Evolutionary conservation across 1,139 yeast species (phyloP), one percentile per base, ranked within the genome.

Genomic region (Zygoascus sp.): DNA sequence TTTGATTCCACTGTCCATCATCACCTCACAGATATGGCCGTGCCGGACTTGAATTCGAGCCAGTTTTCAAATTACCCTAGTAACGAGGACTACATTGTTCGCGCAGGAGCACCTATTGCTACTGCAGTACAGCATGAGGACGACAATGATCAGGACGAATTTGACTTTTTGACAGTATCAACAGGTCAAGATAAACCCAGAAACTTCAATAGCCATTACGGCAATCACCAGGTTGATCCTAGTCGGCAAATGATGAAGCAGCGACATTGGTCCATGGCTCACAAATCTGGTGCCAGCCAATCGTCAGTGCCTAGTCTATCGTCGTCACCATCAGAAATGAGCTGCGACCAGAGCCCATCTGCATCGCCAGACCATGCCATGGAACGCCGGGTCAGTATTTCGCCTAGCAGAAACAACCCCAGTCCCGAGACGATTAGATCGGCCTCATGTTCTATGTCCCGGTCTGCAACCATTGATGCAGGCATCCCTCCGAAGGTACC

Each of bases 401-500:
- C 27, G n/a, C 27, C 32, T 9, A 16, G 19, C 25, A 15, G 22
- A 13, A 38, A 23, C 17, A 40, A 30, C 32, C 23, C 28, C 11
- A 40, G 48, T 17, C 22, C 44, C 17, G 47, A 34, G 5, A 27
- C 32, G 19, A 20, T 21, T 9, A 25, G 34, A 17, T 35, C 21
- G n/a, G n/a, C n/a, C 19, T 32, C 42, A 13, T 8, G 20, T 3
- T 17, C 32, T 19, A 28, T 17, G 21, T 32, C 43, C 21, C 32
- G 42, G 10, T 42, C 42, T 15, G 38, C 48, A 15, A 22, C 45
- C 17, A 47, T 56, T 20, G 52, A 54, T 45, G 62, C 59, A 7
- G 64, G 64, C 13, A 58, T 60, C 35, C 64, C 63, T 10, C 64
- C 64, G 1, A 48, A 49, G 38, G 62, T 59, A 5, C 64, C 64